These are phyloP conservation scores for Russula griseocarnosa DNA, from an alignment of 768 basidiomycete genomes.

Conservation along the genomic window DNA sequence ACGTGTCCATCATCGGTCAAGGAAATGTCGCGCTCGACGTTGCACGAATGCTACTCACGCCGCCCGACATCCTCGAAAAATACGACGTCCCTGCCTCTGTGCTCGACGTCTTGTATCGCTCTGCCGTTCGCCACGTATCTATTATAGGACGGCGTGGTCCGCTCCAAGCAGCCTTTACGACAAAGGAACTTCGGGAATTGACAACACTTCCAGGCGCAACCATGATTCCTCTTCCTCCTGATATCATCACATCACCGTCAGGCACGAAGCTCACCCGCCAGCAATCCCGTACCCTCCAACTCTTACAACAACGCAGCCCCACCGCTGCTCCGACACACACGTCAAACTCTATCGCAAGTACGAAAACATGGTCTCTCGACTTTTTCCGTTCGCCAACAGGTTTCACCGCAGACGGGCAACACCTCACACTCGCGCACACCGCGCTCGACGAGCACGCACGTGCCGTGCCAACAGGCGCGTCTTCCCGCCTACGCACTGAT, in stretches of 20 bases:
- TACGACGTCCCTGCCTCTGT: slow-evolving; percentile 80
- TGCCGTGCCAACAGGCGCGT: background rate
- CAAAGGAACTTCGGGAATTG: slow-evolving; percentile 91
- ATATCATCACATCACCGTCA: slow-evolving; percentile 41
- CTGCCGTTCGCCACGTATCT: slow-evolving; percentile 67
- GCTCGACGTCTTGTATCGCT: slow-evolving; percentile 58
- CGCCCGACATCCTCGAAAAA: slow-evolving; percentile 52
- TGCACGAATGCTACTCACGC: slow-evolving; percentile 82
- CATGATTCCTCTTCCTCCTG: slow-evolving; percentile 57
- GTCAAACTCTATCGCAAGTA: slow-evolving; percentile 39
- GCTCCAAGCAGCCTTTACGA: slow-evolving; percentile 83
- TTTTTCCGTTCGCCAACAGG: slow-evolving; percentile 73
- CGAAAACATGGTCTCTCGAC: slow-evolving; percentile 74
- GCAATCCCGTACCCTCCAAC: slow-evolving; percentile 60
- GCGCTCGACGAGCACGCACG: slow-evolving; percentile 44
- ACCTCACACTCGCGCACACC: slow-evolving; percentile 61
- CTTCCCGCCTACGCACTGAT: background rate
- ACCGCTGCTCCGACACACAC: slow-evolving; percentile 17
- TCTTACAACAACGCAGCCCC: slow-evolving; percentile 61
- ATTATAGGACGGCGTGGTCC: slow-evolving; percentile 86
- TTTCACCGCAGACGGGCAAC: slow-evolving; percentile 31
- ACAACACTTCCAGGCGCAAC: slow-evolving; percentile 54
- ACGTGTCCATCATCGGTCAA: slow-evolving; percentile 86
- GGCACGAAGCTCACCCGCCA: slow-evolving; percentile 49
- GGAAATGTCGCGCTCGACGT: slow-evolving; percentile 95